A percentile compares a stretch with the other conserved stretches of the same genome.
Conservation (phyloP, 805 yeast genomes). For the Lipomyces yamanashiensis region DNA sequence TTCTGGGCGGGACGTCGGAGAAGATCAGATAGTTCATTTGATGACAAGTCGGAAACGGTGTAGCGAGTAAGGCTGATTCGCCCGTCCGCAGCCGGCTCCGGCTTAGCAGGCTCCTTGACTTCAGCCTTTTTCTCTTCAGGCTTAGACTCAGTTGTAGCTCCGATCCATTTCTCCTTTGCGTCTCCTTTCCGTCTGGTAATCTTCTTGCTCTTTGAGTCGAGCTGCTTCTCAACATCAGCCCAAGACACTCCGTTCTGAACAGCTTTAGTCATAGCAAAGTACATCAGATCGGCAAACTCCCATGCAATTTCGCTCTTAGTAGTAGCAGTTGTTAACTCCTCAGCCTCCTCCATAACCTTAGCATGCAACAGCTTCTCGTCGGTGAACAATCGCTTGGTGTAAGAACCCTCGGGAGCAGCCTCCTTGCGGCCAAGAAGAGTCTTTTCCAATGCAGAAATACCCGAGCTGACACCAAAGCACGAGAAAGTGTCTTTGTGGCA, state of each 20-base stretch:
- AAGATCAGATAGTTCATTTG: conserved; percentile 59
- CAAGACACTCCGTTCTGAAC: conserved; percentile 76
- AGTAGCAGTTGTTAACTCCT: conserved; percentile 87
- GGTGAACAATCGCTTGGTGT: conserved; percentile 83
- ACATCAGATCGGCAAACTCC: conserved; percentile 94
- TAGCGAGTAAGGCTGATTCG: conserved; percentile 59
- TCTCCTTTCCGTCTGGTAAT: conserved; percentile 94
- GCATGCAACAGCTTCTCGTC: conserved; percentile 79
- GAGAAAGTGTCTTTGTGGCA: conserved; percentile 84
- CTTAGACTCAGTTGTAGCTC: neutral
- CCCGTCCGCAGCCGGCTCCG: conserved; percentile 37
- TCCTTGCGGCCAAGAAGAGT: conserved; percentile 65
- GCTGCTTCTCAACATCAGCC: conserved; percentile 79
- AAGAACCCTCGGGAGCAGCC: conserved; percentile 90
- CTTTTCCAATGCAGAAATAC: conserved; percentile 69
- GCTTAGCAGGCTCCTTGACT: neutral
- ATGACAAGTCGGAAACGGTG: conserved; percentile 49
- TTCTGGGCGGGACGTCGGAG: conserved; percentile 94
- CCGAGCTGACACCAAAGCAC: conserved; percentile 77
- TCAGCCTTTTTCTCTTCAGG: conserved; percentile 9
- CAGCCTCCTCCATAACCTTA: conserved; percentile 94
- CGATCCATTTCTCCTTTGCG: conserved; percentile 78
- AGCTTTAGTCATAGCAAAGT: conserved; percentile 68
- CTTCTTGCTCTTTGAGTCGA: conserved; percentile 81
- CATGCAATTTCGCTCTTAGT: conserved; percentile 75